Percentiles rank a stretch among this genome's conserved stretches.
phyloP scores from a whole-genome alignment of 176 grass and related monocot species.

The Urochloa ruziziensis region DNA sequence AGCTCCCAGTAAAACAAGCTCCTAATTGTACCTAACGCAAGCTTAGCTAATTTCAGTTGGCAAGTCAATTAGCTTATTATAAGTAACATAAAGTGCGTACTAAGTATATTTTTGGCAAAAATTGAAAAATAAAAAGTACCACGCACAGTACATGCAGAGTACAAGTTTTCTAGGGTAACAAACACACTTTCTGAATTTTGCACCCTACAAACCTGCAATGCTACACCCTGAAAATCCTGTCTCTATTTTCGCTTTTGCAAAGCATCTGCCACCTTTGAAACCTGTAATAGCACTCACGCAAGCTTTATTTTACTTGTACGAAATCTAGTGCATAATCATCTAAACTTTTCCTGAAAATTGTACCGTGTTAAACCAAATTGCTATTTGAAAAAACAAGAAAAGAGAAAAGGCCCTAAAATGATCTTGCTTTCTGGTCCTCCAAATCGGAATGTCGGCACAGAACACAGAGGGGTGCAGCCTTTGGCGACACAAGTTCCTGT shows the following conservation, averaged over 20 bases:
- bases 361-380: neutral
- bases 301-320: neutral
- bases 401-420: neutral
- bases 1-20: neutral
- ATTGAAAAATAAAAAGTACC: neutral
- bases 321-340: neutral
- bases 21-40: neutral
- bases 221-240: constrained; percentile 22
- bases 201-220: neutral
- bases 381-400: neutral
- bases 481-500: neutral
- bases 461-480: constrained; percentile 11
- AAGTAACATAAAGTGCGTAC: neutral
- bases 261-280: constrained; percentile 29
- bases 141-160: neutral
- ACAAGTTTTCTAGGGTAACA: neutral
- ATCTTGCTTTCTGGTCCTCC: constrained; percentile 24
- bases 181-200: constrained; percentile 2
- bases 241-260: constrained; percentile 5
- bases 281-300: constrained; percentile 19
- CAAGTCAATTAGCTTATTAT: neutral
- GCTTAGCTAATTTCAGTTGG: neutral
- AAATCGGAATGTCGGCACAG: constrained; percentile 36
- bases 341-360: neutral
- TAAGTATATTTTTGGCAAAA: neutral